Percentiles rank a stretch among this genome's conserved stretches.
phyloP scores from a whole-genome alignment of 1,139 yeast species.

The Yamadazyma pseudoaaseri region DNA sequence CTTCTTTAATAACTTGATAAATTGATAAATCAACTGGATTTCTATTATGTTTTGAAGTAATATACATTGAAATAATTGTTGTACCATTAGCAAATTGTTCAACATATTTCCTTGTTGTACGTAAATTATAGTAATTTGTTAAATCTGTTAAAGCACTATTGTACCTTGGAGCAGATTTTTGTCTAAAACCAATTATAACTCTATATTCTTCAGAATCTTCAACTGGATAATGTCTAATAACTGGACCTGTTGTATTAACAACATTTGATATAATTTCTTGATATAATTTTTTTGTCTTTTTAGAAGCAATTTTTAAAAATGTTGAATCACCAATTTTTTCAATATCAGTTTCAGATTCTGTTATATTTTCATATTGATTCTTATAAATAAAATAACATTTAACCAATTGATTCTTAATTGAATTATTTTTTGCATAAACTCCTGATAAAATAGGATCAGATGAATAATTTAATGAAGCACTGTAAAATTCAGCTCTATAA shows the following conservation, averaged over 20 bases:
- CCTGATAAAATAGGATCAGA: slow-evolving; percentile 48
- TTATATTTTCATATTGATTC: slow-evolving; percentile 51
- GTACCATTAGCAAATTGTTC: slow-evolving; percentile 92
- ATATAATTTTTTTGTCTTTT: slow-evolving; percentile 76
- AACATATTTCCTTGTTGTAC: slow-evolving; percentile 85
- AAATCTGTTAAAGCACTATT: slow-evolving; percentile 85
- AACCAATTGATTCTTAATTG: slow-evolving; percentile 50
- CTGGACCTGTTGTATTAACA: slow-evolving; percentile 84
- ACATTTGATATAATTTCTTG: slow-evolving; percentile 70
- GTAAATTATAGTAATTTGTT: slow-evolving; percentile 85
- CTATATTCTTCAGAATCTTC: slow-evolving; percentile 79
- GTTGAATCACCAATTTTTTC: slow-evolving; percentile 74
- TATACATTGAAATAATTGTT: slow-evolving; percentile 83
- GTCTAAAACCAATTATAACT: slow-evolving; percentile 85
- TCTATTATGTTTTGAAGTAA: slow-evolving; percentile 50
- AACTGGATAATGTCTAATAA: slow-evolving; percentile 80
- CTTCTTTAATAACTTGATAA: slow-evolving; percentile 91
- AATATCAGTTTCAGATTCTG: slow-evolving; percentile 24
- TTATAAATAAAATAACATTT: slow-evolving; percentile 87
- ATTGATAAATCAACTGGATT: slow-evolving; percentile 68
- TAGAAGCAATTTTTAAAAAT: slow-evolving; percentile 76
- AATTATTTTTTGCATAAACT: slow-evolving; percentile 32
- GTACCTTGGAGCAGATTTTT: slow-evolving; percentile 81
- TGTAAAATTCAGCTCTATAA: slow-evolving; percentile 82
- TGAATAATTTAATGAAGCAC: slow-evolving; percentile 59